A percentile compares a stretch with the other conserved stretches of the same genome.
phyloP scores from a whole-genome alignment of 2,329 filamentous ascomycete species.

The Fusarium pseudoanthophilum region DNA sequence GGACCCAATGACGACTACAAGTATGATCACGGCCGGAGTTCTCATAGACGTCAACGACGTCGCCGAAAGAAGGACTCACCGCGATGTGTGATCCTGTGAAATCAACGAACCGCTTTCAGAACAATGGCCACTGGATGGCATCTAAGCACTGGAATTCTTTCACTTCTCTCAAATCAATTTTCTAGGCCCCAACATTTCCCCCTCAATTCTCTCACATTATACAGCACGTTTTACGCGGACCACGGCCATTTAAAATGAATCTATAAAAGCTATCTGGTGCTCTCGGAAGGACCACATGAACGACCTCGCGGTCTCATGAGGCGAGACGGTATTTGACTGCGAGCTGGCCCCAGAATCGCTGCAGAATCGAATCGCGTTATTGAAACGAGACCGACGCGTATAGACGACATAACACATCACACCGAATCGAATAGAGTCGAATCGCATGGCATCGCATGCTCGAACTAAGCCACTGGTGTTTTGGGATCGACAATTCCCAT shows the following conservation, averaged over 20 bases:
- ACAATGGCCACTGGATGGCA: slow-evolving; percentile 34
- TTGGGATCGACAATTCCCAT: slow-evolving; percentile 4
- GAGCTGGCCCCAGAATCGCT: background rate
- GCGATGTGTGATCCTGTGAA: slow-evolving; percentile 58
- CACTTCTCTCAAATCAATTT: slow-evolving; percentile 13
- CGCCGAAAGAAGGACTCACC: slow-evolving; percentile 50
- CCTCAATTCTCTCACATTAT: slow-evolving; percentile 9
- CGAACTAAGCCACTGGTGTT: background rate
- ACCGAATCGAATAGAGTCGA: background rate
- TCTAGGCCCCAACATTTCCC: slow-evolving; percentile 8
- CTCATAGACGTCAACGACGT: slow-evolving; percentile 46
- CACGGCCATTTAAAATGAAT: slow-evolving; percentile 22
- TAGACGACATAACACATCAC: slow-evolving; percentile 20
- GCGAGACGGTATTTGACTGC: slow-evolving; percentile 25
- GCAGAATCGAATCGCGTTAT: slow-evolving; percentile 7
- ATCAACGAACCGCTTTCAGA: background rate
- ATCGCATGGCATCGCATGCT: slow-evolving; percentile 14
- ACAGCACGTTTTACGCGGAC: slow-evolving; percentile 18
- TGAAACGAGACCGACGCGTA: slow-evolving; percentile 22
- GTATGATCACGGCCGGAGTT: slow-evolving; percentile 48
- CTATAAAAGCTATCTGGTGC: slow-evolving; percentile 21
- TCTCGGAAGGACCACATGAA: slow-evolving; percentile 15
- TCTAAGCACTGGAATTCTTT: slow-evolving; percentile 14
- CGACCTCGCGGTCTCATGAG: slow-evolving; percentile 38
- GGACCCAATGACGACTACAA: slow-evolving; percentile 57